Base-by-base conservation (phyloP, 331 rosid species). In the Rosa hybrid region DNA sequence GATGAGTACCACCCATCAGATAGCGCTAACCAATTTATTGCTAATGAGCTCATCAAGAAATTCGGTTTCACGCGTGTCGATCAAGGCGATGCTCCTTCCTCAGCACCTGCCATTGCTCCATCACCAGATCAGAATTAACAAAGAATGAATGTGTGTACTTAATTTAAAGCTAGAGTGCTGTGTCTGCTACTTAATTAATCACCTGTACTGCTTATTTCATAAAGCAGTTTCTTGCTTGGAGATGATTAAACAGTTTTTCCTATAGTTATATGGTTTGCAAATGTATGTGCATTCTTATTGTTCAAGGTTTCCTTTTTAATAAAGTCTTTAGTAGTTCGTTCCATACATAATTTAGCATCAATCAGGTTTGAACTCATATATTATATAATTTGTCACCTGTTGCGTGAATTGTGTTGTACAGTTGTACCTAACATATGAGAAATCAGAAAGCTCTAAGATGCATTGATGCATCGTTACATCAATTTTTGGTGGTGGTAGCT, bases 1-100 rank as follows among this genome's bases (percentile, higher is more conserved):
- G 99, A 96, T 74, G 98, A 96, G 77, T 96, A 96, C 65, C 99
- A 96, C 83, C 99, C 99, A 4, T 76, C 97, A 0, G 98, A 93
- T 77, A 86, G 81, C 34, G 99, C 98, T 44, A 96, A 90, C 79
- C 89, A 90, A 81, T 21, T 93, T 0, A 85, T 91, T 85, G 98
- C 99, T 2, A 86, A 78, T 13, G 98, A 93, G 83, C 94, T 93
- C 82, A 88, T 96, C 82, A 93, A 91, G 89, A 96, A 91, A 82
- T 92, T 96, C n/a, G 87, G 94, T 57, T 77, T 90, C 49, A 0
- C 1, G 6, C 65, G 67, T 12, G 84, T 7, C n/a, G 63, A 78
- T 81, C 84, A 80, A 82, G 38, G 74, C 4, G 8, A 14, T 51
- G 82, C 86, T 67, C 90, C 96, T 70, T 78, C 91, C 74, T 89